Evolutionary conservation across 768 basidiomycete species (phyloP).

Genomic region (Russula vinacea): DNA sequence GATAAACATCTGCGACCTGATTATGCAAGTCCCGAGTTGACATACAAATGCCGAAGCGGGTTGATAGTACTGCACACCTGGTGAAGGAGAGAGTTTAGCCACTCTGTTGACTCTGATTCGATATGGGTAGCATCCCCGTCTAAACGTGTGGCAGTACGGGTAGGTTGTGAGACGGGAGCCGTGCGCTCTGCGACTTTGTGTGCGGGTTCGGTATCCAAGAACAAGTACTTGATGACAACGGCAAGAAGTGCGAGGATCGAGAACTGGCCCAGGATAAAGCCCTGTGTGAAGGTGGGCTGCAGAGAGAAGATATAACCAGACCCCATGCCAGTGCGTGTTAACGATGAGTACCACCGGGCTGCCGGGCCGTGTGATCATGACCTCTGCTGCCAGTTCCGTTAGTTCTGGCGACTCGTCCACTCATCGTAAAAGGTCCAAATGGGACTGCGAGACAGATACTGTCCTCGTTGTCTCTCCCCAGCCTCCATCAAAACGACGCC

Average conservation of each 20-base stretch:
- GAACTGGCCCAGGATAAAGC: conserved; percentile 86
- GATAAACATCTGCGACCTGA: conserved; percentile 65
- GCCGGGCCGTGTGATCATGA: conserved; percentile 14
- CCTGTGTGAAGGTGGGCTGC: conserved; percentile 92
- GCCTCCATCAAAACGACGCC: conserved; percentile 53
- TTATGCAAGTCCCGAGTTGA: background rate
- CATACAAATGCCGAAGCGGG: background rate
- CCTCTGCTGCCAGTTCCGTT: conserved; percentile 29
- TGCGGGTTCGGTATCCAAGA: conserved; percentile 73
- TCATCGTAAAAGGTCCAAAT: conserved; percentile 73
- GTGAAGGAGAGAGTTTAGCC: conserved; percentile 83
- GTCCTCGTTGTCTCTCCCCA: conserved; percentile 40
- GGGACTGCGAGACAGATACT: conserved; percentile 51
- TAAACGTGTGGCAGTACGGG: background rate
- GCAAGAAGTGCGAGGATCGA: conserved; percentile 76
- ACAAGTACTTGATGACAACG: conserved; percentile 90
- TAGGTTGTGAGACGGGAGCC: conserved; percentile 8
- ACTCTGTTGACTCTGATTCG: conserved; percentile 73
- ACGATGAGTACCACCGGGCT: background rate
- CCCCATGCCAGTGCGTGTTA: conserved; percentile 15
- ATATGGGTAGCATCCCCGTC: conserved; percentile 31
- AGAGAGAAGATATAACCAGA: conserved; percentile 65
- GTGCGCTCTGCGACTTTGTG: conserved; percentile 41
- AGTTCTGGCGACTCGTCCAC: conserved; percentile 29
- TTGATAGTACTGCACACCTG: conserved; percentile 53